These are phyloP conservation scores for Acanthamoeba quina DNA, from an alignment of 208 protist species.

Conservation along the genomic window DNA sequence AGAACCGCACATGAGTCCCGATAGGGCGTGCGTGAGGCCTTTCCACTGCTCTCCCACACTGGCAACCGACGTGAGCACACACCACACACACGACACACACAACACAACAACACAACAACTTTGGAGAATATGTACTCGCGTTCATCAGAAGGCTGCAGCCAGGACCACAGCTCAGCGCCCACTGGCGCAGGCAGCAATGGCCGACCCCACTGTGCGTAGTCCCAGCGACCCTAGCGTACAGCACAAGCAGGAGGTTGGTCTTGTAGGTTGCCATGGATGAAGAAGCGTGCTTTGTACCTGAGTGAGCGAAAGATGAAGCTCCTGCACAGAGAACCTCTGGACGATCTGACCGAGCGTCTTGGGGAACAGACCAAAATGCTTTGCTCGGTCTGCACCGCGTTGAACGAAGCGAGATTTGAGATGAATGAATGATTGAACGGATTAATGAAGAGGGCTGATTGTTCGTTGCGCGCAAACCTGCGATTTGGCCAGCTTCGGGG, in stretches of 20 bases:
- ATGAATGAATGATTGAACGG: background rate
- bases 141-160: constrained; percentile 57
- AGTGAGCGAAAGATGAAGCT: constrained; percentile 68
- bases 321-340: constrained; percentile 46
- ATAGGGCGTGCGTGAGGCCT: constrained; percentile 82
- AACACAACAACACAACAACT: no score
- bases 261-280: background rate
- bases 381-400: background rate
- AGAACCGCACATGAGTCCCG: constrained; percentile 82
- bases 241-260: no score
- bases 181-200: constrained; percentile 83
- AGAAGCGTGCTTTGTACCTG: background rate
- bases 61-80: background rate
- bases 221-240: constrained; percentile 82
- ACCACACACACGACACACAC: background rate
- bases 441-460: background rate
- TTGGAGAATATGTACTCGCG: background rate
- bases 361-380: constrained; percentile 71
- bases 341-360: constrained; percentile 72
- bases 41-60: constrained; percentile 83
- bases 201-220: constrained; percentile 82
- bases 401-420: background rate
- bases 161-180: constrained; percentile 85
- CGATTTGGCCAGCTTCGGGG: background rate
- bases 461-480: background rate